phyloP scores from a whole-genome alignment of 2,329 filamentous ascomycete genomes.

The Chaetomium strumarium region DNA sequence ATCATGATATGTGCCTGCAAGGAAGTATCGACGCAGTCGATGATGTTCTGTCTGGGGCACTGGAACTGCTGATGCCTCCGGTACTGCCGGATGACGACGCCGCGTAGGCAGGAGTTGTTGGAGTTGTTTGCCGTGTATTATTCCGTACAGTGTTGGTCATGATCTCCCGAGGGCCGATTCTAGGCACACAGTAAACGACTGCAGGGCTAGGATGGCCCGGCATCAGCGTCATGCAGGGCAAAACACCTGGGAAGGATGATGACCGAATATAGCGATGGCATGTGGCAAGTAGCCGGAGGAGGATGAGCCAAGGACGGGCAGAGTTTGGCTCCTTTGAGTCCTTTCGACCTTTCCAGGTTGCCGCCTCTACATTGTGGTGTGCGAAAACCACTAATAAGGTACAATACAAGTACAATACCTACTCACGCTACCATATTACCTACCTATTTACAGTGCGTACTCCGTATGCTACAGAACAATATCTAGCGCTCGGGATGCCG shows the following conservation, averaged over 20 bases:
- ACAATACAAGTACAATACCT: no score
- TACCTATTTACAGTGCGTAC: no score
- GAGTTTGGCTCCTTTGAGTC: no score
- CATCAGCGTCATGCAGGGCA: background rate
- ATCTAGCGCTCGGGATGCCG: no score
- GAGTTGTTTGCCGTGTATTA: background rate
- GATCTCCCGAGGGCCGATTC: background rate
- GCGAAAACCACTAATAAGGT: no score
- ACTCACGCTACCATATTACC: no score
- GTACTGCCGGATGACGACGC: background rate
- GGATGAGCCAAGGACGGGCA: background rate
- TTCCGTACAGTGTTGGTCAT: background rate
- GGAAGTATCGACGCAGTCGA: background rate
- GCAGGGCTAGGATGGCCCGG: background rate
- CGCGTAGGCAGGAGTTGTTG: background rate
- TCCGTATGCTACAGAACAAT: no score
- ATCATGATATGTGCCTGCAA: background rate
- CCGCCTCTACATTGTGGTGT: no score
- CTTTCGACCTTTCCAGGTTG: no score
- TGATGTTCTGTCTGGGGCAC: background rate
- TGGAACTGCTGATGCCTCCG: background rate
- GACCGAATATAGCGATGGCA: constrained; percentile 9
- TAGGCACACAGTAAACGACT: background rate
- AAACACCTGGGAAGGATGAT: background rate
- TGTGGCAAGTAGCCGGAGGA: background rate